phyloP scores from a whole-genome alignment of 345 rosid species.

The Eucalyptus polyanthemos region DNA sequence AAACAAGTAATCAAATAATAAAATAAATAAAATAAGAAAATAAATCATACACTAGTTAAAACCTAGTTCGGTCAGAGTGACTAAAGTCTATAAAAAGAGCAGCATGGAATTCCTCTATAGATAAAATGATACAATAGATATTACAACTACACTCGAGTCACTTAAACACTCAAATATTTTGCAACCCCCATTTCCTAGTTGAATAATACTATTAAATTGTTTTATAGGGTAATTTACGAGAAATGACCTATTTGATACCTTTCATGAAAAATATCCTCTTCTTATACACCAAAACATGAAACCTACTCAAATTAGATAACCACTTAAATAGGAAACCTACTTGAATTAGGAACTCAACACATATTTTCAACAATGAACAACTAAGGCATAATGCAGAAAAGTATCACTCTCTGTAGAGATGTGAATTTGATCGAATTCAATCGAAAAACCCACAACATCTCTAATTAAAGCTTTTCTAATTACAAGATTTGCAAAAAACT shows the following conservation, averaged over 20 bases:
- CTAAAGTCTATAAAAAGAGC: background rate
- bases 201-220: background rate
- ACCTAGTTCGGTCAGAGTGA: accelerated
- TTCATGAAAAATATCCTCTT: background rate
- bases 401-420: background rate
- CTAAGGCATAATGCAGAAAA: background rate
- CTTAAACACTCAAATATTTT: background rate
- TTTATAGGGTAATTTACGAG: background rate
- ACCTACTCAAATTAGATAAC: background rate
- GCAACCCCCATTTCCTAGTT: background rate
- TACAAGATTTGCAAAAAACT: background rate
- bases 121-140: background rate
- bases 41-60: background rate
- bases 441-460: background rate
- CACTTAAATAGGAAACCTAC: background rate
- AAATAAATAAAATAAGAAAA: background rate
- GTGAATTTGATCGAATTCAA: background rate
- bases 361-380: background rate
- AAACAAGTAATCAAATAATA: background rate
- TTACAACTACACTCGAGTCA: background rate
- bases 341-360: background rate
- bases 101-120: background rate
- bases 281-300: background rate
- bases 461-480: background rate
- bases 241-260: background rate